Base-by-base conservation (phyloP, 345 rosid species). In the Fremontodendron californicum region DNA sequence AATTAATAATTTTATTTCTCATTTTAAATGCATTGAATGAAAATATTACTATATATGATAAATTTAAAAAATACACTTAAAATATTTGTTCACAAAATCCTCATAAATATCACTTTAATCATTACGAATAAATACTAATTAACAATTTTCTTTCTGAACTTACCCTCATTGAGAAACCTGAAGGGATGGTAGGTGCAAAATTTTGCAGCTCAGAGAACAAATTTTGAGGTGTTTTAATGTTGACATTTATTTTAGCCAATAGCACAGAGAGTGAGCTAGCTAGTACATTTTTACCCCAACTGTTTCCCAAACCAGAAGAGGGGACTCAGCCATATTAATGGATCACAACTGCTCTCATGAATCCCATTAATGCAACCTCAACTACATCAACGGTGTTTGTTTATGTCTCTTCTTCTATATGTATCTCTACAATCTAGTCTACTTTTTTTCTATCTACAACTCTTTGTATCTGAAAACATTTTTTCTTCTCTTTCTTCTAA, bases 341-440 rank as follows among this genome's bases (percentile, higher is more conserved):
- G 79, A 13, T 23, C 78, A 19, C 96, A 91, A 88, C 93, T 54
- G 84, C 88, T 79, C 71, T 62, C 85, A 66, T 70, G 84, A 84
- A 85, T 8, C 77, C 64, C 85, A 85, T 91, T 85, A 93, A 89
- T 90, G 92, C 85, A 69, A 48, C 70, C 82, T 76, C 92, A 89
- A 84, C 96, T 16, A 78, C 79, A 74, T 52, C 74, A 9, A 64
- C 6, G 9, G n/a, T 27, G 43, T 12, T 35, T 16, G 3, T 58
- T 3, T 25, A 6, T 49, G 10, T 18, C 27, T 19, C 25, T 52
- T 33, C 57, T 52, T 35, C 65, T 83, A 81, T 82, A 83, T 76
- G 78, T 58, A 37, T 21, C 49, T 31, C 37, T 62, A 45, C 58
- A 27, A 0, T 48, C 19, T 48, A n/a, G 8, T 15, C 60, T 29